These are phyloP conservation scores for Teratosphaeria epicoccoides DNA, from an alignment of 2,329 filamentous ascomycete genomes.

Conservation along the genomic window DNA sequence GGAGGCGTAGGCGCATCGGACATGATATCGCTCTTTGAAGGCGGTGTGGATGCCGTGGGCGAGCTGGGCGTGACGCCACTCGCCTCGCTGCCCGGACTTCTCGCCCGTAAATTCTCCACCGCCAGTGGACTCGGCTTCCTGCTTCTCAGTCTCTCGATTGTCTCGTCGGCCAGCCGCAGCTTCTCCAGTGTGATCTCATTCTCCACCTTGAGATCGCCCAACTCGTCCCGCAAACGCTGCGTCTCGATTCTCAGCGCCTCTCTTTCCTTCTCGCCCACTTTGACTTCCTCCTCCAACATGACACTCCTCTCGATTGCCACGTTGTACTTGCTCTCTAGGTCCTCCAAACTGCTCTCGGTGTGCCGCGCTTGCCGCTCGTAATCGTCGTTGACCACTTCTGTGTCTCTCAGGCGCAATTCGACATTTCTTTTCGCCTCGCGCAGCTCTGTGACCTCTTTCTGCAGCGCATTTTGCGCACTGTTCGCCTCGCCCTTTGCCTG, in stretches of 20 bases:
- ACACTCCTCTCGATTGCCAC: conserved; percentile 84
- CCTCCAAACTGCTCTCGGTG: conserved; percentile 89
- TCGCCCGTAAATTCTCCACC: conserved; percentile 33
- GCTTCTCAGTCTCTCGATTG: conserved; percentile 39
- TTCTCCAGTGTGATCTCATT: conserved; percentile 91
- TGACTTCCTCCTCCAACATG: conserved; percentile 91
- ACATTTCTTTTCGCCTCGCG: conserved; percentile 74
- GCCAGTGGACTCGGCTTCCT: conserved; percentile 41
- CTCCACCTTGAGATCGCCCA: conserved; percentile 89
- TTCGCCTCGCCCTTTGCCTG: conserved; percentile 85
- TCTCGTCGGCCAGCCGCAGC: conserved; percentile 58
- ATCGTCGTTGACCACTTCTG: conserved; percentile 96
- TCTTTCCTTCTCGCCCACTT: conserved; percentile 80
- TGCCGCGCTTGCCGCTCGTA: conserved; percentile 94
- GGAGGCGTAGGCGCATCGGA: conserved; percentile 71
- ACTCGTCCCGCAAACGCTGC: conserved; percentile 79
- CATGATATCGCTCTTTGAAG: conserved; percentile 55
- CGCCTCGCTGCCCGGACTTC: conserved; percentile 40
- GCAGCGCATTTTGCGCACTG: conserved; percentile 69
- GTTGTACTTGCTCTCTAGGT: conserved; percentile 95
- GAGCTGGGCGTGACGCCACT: conserved; percentile 72
- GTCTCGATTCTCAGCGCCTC: conserved; percentile 81
- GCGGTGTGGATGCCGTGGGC: conserved; percentile 79
- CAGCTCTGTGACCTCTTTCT: conserved; percentile 91
- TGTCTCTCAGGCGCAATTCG: conserved; percentile 78